Conservation (phyloP, 2,329 filamentous ascomycete species). For the Epichloe amarillans region DNA sequence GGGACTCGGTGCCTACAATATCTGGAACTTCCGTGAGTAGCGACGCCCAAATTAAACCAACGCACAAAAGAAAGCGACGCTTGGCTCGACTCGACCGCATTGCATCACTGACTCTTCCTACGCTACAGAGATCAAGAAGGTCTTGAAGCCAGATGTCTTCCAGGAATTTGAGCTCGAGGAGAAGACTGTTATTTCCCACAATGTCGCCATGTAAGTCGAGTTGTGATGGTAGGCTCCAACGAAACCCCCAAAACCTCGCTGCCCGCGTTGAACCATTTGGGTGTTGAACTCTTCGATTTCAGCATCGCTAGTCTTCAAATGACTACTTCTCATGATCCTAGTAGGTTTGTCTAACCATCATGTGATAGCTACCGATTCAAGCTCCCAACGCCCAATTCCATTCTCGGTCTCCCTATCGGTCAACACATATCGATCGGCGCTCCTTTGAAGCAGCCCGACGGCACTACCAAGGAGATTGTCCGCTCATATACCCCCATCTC, state of each 20-base stretch:
- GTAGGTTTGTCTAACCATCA: neutral
- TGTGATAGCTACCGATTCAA: constrained; percentile 76
- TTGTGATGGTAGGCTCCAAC: neutral
- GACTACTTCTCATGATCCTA: neutral
- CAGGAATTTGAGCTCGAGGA: constrained; percentile 88
- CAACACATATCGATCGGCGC: constrained; percentile 97
- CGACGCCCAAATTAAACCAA: neutral
- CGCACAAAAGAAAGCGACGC: neutral
- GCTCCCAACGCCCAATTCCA: constrained; percentile 62
- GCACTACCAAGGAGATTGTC: constrained; percentile 68
- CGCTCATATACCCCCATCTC: constrained; percentile 89
- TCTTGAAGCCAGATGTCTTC: constrained; percentile 77
- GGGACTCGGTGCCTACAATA: constrained; percentile 56
- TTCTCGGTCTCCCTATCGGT: constrained; percentile 92
- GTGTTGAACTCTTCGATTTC: neutral
- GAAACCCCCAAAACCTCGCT: neutral
- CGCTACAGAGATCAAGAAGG: constrained; percentile 55
- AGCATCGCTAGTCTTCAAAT: neutral
- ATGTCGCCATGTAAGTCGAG: constrained; percentile 76
- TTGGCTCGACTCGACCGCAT: constrained; percentile 1
- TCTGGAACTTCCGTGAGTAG: constrained; percentile 55
- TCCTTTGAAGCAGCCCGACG: constrained; percentile 51
- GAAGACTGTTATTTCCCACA: constrained; percentile 93
- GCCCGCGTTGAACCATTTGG: neutral
- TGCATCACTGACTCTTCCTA: constrained; percentile 4